These are phyloP conservation scores for Aspergillus intermedius DNA, from an alignment of 2,329 filamentous ascomycete genomes.

Conservation along the genomic window DNA sequence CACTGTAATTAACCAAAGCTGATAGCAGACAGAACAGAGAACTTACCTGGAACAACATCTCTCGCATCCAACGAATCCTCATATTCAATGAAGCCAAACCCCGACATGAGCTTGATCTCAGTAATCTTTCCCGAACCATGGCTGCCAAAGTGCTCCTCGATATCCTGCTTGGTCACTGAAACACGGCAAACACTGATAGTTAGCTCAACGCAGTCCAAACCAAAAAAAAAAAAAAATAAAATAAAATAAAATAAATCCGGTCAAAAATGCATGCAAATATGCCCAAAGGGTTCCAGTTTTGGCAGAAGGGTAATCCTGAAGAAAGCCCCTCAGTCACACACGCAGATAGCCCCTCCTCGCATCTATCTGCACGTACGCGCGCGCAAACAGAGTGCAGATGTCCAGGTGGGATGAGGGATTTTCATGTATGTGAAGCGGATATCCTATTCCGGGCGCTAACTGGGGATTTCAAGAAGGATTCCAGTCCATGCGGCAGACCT, in stretches of 20 bases:
- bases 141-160: constrained; percentile 89
- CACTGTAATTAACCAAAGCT: constrained; percentile 8
- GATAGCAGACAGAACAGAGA: constrained; percentile 7
- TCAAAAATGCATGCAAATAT: neutral
- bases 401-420: too few relatives aligned
- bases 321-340: too few relatives aligned
- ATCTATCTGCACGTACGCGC: too few relatives aligned
- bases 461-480: constrained; percentile 8
- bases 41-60: constrained; percentile 93
- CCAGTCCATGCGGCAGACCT: constrained; percentile 16
- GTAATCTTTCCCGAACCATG: constrained; percentile 97
- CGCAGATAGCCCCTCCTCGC: too few relatives aligned
- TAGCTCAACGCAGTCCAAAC: constrained; percentile 21
- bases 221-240: constrained; percentile 11
- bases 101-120: constrained; percentile 99
- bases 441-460: neutral
- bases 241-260: neutral
- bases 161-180: constrained; percentile 89
- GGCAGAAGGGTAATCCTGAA: too few relatives aligned
- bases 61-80: constrained; percentile 97
- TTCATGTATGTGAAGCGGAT: too few relatives aligned
- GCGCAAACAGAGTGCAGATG: too few relatives aligned
- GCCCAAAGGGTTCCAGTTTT: too few relatives aligned
- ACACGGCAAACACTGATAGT: constrained; percentile 26
- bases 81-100: constrained; percentile 99